A percentile compares a stretch with the other conserved stretches of the same genome.
phyloP scores from a whole-genome alignment of 495 filamentous ascomycete genomes.

The Penicillium macrosclerotiorum region DNA sequence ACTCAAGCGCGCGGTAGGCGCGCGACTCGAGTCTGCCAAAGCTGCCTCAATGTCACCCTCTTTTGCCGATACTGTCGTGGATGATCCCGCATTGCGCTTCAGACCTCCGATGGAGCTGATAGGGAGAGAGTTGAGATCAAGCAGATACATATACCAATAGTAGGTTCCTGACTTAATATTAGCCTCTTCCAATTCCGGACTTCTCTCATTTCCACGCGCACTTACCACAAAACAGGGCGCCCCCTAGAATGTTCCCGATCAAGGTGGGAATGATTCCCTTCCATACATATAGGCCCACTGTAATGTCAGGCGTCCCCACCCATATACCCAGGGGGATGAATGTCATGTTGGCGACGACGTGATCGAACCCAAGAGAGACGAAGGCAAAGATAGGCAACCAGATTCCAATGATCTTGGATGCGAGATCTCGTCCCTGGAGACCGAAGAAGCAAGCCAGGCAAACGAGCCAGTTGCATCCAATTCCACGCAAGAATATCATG shows the following conservation, averaged over 20 bases:
- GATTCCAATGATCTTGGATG: conserved; percentile 58
- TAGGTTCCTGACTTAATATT: conserved; percentile 30
- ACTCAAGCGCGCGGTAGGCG: background rate
- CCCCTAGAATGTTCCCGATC: conserved; percentile 59
- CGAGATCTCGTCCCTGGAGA: conserved; percentile 53
- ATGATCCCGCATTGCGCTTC: conserved; percentile 6
- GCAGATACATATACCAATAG: conserved; percentile 53
- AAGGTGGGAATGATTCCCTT: conserved; percentile 60
- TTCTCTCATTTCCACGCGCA: background rate
- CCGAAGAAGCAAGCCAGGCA: conserved; percentile 58
- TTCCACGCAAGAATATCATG: conserved; percentile 58
- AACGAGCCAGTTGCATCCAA: conserved; percentile 65
- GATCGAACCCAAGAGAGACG: conserved; percentile 57
- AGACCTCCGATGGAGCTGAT: conserved; percentile 19
- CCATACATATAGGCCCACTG: conserved; percentile 59
- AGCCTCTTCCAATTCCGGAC: background rate
- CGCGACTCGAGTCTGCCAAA: conserved; percentile 6
- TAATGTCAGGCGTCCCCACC: conserved; percentile 46
- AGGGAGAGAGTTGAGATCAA: conserved; percentile 21
- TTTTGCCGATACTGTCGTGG: conserved; percentile 4
- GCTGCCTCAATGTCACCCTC: conserved; percentile 27
- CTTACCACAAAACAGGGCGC: conserved; percentile 47
- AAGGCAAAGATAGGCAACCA: conserved; percentile 64
- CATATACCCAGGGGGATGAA: conserved; percentile 60
- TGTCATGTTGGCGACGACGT: conserved; percentile 66